A percentile compares a stretch with the other conserved stretches of the same genome.
Conservation (phyloP, 2,329 filamentous ascomycete species). For the Colletotrichum sp. region DNA sequence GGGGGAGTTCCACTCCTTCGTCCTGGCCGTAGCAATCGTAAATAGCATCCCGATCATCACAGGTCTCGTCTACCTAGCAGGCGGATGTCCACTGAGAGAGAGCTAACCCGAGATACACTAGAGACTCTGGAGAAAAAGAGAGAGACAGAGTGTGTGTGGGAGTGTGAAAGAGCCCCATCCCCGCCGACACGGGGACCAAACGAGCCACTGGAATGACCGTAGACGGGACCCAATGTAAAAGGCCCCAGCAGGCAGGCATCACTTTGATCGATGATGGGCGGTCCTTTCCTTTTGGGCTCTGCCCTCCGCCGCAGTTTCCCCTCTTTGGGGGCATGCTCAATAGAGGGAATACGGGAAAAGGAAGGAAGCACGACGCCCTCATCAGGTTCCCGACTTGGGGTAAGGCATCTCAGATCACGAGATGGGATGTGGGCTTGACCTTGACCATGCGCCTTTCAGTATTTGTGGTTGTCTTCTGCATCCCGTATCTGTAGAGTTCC, state of each 20-base stretch:
- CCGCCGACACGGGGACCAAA: neutral
- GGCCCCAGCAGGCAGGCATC: neutral
- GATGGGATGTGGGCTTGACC: neutral
- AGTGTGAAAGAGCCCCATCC: neutral
- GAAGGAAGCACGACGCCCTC: neutral
- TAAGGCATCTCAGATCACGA: neutral
- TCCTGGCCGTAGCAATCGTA: constrained; percentile 14
- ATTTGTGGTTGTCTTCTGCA: neutral
- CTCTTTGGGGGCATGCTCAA: neutral
- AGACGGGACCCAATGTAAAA: neutral
- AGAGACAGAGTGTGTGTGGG: neutral
- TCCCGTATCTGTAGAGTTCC: neutral
- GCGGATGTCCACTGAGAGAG: neutral
- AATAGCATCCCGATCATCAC: constrained; percentile 7
- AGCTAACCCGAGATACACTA: neutral
- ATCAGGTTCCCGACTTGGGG: neutral
- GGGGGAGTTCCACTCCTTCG: neutral
- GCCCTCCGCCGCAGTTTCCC: neutral
- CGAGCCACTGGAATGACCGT: neutral
- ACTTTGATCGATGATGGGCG: neutral
- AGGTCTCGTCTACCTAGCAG: neutral
- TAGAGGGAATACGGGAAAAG: neutral
- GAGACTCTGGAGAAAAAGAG: neutral
- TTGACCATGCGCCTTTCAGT: neutral
- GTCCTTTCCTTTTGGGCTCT: neutral